A percentile compares a stretch with the other conserved stretches of the same genome.
phyloP scores from a whole-genome alignment of 306 rosid species.

The Rosa chinensis region DNA sequence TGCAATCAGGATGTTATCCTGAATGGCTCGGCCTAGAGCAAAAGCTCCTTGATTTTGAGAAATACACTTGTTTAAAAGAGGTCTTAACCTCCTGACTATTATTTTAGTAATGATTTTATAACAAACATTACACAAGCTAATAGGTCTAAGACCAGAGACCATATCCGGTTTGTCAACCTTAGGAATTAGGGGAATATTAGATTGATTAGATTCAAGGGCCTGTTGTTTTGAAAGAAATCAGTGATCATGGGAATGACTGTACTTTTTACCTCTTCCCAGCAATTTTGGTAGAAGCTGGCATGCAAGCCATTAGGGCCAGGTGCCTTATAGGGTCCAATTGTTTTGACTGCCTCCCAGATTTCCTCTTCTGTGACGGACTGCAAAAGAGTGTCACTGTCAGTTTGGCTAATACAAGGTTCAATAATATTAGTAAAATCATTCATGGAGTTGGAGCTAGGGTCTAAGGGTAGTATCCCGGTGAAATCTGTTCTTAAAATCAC shows the following conservation, averaged over 20 bases:
- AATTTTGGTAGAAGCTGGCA: background rate
- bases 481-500: too few species aligned
- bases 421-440: too few species aligned
- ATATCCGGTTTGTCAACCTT: background rate
- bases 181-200: background rate
- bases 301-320: background rate
- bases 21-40: too few species aligned
- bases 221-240: too few species aligned
- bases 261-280: background rate
- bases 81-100: background rate
- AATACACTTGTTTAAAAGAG: too few species aligned
- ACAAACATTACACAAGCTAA: background rate
- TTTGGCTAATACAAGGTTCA: too few species aligned
- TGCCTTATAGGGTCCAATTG: background rate
- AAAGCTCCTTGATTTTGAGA: too few species aligned
- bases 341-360: background rate
- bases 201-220: background rate
- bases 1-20: too few species aligned
- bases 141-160: background rate
- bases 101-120: background rate
- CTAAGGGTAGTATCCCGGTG: too few species aligned
- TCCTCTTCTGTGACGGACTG: background rate
- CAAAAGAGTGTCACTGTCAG: too few species aligned
- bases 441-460: too few species aligned
- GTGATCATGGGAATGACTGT: background rate